These are phyloP conservation scores for Aspergillus fijiensis DNA, from an alignment of 2,329 filamentous ascomycete species.

Conservation along the genomic window DNA sequence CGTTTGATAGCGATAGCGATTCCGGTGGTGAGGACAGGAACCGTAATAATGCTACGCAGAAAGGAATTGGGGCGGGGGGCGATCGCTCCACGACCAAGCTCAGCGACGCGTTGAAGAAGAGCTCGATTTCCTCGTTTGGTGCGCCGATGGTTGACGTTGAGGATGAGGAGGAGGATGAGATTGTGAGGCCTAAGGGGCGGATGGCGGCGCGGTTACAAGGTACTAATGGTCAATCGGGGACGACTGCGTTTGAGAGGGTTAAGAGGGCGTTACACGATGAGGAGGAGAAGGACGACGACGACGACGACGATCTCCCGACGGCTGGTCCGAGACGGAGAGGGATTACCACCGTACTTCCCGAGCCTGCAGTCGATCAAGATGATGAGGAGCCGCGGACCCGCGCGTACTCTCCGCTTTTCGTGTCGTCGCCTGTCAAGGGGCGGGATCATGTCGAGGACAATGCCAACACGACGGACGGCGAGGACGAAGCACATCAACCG, in stretches of 20 bases:
- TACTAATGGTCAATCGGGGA: constrained; percentile 18
- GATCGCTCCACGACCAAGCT: constrained; percentile 4
- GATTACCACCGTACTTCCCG: constrained; percentile 23
- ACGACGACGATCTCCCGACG: constrained; percentile 30
- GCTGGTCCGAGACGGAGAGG: constrained; percentile 29
- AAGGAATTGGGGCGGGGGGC: not conserved
- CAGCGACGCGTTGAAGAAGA: constrained; percentile 4
- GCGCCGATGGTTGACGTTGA: not conserved
- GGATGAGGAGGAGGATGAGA: constrained; percentile 31
- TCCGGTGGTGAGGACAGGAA: constrained; percentile 41
- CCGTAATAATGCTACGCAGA: constrained; percentile 27
- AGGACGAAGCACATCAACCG: constrained; percentile 28
- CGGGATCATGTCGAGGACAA: constrained; percentile 14
- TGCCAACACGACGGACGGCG: constrained; percentile 19
- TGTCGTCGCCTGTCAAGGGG: constrained; percentile 36
- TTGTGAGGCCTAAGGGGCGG: constrained; percentile 59
- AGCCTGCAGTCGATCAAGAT: constrained; percentile 31
- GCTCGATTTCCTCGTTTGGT: not conserved
- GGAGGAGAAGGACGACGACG: constrained; percentile 14
- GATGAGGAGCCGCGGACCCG: constrained; percentile 25
- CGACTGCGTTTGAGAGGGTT: constrained; percentile 45
- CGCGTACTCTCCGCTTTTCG: constrained; percentile 46
- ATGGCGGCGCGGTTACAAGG: constrained; percentile 65
- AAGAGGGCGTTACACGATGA: constrained; percentile 27
- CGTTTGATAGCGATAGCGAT: constrained; percentile 49